Evolutionary conservation across 2,329 filamentous ascomycete genomes (phyloP).

Genomic region (Geosmithia putterillii): DNA sequence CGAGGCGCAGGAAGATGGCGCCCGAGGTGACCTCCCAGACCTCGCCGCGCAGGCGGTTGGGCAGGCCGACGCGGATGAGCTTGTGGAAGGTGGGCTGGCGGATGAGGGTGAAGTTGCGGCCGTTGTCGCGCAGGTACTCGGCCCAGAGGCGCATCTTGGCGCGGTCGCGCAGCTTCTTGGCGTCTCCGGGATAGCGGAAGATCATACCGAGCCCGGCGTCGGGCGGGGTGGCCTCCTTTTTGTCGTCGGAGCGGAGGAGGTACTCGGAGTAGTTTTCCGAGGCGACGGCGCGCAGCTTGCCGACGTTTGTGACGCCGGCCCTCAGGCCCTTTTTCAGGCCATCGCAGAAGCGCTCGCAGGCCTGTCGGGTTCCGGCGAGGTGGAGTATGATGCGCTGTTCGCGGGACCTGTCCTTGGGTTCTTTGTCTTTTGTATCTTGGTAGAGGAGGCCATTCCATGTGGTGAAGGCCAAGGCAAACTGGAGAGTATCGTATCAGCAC

Average conservation of each 20-base stretch:
- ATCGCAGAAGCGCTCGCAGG: slow-evolving; percentile 93
- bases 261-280: slow-evolving; percentile 88
- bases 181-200: slow-evolving; percentile 90
- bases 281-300: slow-evolving; percentile 69
- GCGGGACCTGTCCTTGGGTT: slow-evolving; percentile 26
- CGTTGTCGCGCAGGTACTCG: slow-evolving; percentile 92
- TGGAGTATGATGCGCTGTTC: slow-evolving; percentile 88
- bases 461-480: slow-evolving; percentile 87
- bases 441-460: slow-evolving; percentile 74
- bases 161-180: slow-evolving; percentile 82
- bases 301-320: slow-evolving; percentile 77
- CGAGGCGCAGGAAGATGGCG: slow-evolving; percentile 75
- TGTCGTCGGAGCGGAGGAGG: slow-evolving; percentile 50
- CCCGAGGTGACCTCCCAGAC: slow-evolving; percentile 94
- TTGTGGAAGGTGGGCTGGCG: slow-evolving; percentile 97
- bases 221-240: slow-evolving; percentile 47
- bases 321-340: slow-evolving; percentile 82
- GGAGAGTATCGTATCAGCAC: slow-evolving; percentile 2
- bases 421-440: slow-evolving; percentile 41
- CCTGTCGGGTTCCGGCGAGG: slow-evolving; percentile 75
- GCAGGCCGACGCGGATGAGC: slow-evolving; percentile 86
- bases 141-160: slow-evolving; percentile 98
- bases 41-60: slow-evolving; percentile 85
- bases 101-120: slow-evolving; percentile 81
- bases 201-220: slow-evolving; percentile 87